A percentile compares a stretch with the other conserved stretches of the same genome.
phyloP scores from a whole-genome alignment of 129 eudicot genomes.

The Escallonia herrerae region DNA sequence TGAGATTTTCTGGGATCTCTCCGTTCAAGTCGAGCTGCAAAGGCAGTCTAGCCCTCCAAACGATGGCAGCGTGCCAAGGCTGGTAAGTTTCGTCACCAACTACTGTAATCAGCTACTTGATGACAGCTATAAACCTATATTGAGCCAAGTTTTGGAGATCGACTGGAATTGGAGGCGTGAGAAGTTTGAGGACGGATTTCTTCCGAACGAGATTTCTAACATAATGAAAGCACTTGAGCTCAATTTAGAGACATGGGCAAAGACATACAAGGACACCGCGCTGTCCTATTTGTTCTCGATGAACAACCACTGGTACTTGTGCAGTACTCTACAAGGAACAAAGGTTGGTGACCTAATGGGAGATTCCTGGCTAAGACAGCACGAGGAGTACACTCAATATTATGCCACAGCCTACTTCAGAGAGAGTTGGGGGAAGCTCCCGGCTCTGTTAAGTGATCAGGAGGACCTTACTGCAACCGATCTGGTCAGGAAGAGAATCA shows the following conservation, averaged over 20 bases:
- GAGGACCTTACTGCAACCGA: slow-evolving; percentile 32
- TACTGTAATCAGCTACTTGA: slow-evolving; percentile 59
- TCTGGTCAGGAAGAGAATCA: slow-evolving; percentile 40
- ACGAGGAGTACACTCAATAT: slow-evolving; percentile 35
- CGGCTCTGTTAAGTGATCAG: slow-evolving; percentile 32
- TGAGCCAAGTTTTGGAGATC: slow-evolving; percentile 64
- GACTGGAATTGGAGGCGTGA: slow-evolving; percentile 51
- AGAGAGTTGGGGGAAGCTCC: slow-evolving; percentile 76
- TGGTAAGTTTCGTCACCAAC: slow-evolving; percentile 53
- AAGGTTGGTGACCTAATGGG: slow-evolving; percentile 83
- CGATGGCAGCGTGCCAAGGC: slow-evolving; percentile 65
- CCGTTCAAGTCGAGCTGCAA: slow-evolving; percentile 62
- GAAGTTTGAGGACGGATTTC: slow-evolving; percentile 22
- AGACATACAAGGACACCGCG: slow-evolving; percentile 40
- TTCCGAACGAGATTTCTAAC: slow-evolving; percentile 34
- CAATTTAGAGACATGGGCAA: slow-evolving; percentile 72
- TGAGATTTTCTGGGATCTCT: slow-evolving; percentile 60
- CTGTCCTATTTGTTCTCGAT: slow-evolving; percentile 63
- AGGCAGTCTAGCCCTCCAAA: slow-evolving; percentile 48
- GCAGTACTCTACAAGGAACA: slow-evolving; percentile 42
- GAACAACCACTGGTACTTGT: slow-evolving; percentile 62
- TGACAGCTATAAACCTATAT: slow-evolving; percentile 43
- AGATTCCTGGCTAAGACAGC: slow-evolving; percentile 40
- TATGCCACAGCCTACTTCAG: slow-evolving; percentile 36
- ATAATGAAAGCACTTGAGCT: slow-evolving; percentile 51